Evolutionary conservation across 1,139 yeast species (phyloP), one percentile per base, ranked within the genome.

Genomic region (Lodderomyces elongisporus): DNA sequence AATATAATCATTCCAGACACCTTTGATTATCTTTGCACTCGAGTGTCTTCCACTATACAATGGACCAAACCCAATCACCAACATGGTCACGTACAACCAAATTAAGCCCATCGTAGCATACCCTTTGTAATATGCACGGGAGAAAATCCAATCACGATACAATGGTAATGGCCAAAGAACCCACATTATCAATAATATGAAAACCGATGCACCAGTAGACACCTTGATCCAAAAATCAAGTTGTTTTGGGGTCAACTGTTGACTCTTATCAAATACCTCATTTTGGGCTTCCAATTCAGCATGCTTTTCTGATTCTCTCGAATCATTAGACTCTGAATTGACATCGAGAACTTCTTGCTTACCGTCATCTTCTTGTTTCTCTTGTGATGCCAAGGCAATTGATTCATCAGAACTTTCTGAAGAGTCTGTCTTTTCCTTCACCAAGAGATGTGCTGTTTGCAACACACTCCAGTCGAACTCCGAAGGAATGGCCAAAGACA

Each of bases 141-240:
- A 49, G 52, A 63, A 68, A n/a, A 66, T 54, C 52, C 62, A 68
- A 37, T 63, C 58, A 34, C 74, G 56, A 38, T 66, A 68, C 47
- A 67, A 53, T 8, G 74, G 72, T 48, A 67, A 52, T 30, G 74
- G 74, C 72, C 72, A 67, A 8, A 68, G 30, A 8, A 66, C 66
- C 63, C 61, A 60, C 15, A 58, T 58, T 4, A 64, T 37, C 17
- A 65, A 49, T 14, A 65, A 42, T 13, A 50, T 47, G 24, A 58
- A 44, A 1, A 56, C 36, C 24, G 55, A 45, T 8, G 62, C 51
- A 14, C 49, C 54, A 28, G 57, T 51, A 3, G 69, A 61, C 5
- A 60, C 38, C 34, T 57, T 59, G 30, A 51, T 51, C 42, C 54
- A 56, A 23, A 41, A 37, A 29, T 44, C 38, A 9, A 51, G 30